Conservation (phyloP, 441 rosid genomes). For the Gossypium schwendimanii region DNA sequence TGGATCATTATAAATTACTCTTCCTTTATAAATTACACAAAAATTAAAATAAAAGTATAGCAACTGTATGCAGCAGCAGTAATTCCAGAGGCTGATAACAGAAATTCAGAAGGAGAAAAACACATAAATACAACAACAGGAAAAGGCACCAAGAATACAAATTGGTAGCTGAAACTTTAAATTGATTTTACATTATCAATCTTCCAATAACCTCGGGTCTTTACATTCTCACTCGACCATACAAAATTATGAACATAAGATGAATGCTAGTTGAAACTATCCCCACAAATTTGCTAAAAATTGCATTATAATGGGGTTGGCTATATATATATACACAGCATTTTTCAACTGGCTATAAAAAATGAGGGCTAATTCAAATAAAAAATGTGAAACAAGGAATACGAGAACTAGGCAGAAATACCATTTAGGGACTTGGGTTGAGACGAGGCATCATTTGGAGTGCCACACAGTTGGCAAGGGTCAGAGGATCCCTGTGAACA, state of each 20-base stretch:
- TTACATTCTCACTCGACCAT: constrained; percentile 32
- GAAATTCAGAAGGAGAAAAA: background rate
- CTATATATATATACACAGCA: constrained; percentile 25
- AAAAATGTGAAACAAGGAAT: background rate
- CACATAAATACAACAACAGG: background rate
- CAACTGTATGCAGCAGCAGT: background rate
- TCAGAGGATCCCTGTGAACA: constrained; percentile 40
- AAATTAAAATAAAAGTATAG: too few relatives aligned
- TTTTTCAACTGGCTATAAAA: constrained; percentile 18
- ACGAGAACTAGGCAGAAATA: constrained; percentile 1
- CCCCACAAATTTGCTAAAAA: constrained; percentile 65
- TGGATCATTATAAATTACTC: too few relatives aligned
- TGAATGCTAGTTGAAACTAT: constrained; percentile 18
- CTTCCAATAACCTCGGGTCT: constrained; percentile 15
- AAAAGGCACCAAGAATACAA: background rate
- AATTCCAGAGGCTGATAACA: background rate
- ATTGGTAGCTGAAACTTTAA: background rate
- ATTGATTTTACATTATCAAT: constrained; percentile 5
- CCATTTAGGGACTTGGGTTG: constrained; percentile 14
- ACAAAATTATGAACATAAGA: constrained; percentile 22
- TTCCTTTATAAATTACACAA: too few relatives aligned
- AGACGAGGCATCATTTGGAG: constrained; percentile 17
- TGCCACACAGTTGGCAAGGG: constrained; percentile 39
- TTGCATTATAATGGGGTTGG: constrained; percentile 42
- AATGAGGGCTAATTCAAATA: background rate